These are phyloP conservation scores for Crithidia brevicula DNA, from an alignment of 208 protist genomes.

Conservation along the genomic window DNA sequence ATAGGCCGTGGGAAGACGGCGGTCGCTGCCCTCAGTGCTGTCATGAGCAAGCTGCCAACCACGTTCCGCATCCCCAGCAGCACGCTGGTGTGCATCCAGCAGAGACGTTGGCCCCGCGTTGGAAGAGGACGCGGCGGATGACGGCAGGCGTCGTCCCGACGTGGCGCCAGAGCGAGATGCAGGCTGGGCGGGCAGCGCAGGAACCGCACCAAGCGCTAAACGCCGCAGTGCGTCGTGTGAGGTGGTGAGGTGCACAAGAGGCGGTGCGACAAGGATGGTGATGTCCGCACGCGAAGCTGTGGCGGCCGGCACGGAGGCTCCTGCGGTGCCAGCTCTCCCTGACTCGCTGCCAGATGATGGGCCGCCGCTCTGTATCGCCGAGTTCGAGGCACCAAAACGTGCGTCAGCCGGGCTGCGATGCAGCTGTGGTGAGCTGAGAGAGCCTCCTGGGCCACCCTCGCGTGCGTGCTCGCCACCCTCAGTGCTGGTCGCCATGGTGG, in stretches of 20 bases:
- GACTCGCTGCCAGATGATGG: background rate
- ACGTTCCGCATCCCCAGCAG: background rate
- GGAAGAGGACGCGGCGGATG: background rate
- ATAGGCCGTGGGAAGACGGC: no score
- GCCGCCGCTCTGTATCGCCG: background rate
- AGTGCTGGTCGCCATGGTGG: background rate
- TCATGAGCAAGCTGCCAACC: no score
- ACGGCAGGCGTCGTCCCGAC: background rate
- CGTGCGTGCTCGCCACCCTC: background rate
- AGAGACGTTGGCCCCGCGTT: background rate
- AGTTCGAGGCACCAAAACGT: background rate
- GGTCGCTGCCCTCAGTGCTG: no score
- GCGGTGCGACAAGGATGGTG: slow-evolving; percentile 21
- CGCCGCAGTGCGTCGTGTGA: slow-evolving; percentile 14
- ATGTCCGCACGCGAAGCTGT: background rate
- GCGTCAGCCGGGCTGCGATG: background rate
- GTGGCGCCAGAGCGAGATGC: background rate
- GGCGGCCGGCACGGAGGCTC: background rate
- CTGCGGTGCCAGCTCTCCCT: background rate
- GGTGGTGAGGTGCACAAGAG: slow-evolving; percentile 18
- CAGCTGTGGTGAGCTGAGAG: background rate
- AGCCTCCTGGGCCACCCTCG: background rate
- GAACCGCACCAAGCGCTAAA: background rate
- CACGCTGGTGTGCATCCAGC: background rate
- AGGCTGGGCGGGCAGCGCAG: background rate